Conservation (phyloP, 345 rosid species). For the Trapa incisa region DNA sequence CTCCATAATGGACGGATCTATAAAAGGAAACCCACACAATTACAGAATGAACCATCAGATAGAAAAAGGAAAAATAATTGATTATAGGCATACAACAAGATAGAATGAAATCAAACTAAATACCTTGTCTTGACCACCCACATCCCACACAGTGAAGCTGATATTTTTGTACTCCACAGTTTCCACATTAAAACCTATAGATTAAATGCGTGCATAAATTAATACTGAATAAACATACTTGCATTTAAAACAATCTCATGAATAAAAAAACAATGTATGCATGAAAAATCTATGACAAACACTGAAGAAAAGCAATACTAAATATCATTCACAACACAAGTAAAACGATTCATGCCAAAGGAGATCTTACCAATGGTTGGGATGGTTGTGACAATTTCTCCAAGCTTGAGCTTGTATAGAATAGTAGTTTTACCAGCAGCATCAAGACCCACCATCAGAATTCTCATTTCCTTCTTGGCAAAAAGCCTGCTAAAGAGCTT, state of each 20-base stretch:
- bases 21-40: neutral
- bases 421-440: constrained; percentile 15
- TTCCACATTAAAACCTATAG: constrained; percentile 73
- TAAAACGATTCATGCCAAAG: neutral
- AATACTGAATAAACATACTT: neutral
- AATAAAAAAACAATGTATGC: neutral
- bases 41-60: neutral
- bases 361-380: constrained; percentile 7
- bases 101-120: neutral
- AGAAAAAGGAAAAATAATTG: neutral
- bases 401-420: constrained; percentile 14
- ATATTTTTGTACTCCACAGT: constrained; percentile 87
- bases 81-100: neutral
- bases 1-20: constrained; percentile 90
- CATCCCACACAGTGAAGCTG: constrained; percentile 94
- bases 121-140: constrained; percentile 88
- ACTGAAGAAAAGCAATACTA: neutral
- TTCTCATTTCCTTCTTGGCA: constrained; percentile 13
- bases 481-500: constrained; percentile 13
- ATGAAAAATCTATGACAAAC: neutral
- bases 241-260: no score
- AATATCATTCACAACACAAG: no score
- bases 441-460: constrained; percentile 14
- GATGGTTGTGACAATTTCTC: constrained; percentile 11
- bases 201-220: neutral